Base-by-base conservation (phyloP, 208 protist genomes). In the Crithidia fasciculata region DNA sequence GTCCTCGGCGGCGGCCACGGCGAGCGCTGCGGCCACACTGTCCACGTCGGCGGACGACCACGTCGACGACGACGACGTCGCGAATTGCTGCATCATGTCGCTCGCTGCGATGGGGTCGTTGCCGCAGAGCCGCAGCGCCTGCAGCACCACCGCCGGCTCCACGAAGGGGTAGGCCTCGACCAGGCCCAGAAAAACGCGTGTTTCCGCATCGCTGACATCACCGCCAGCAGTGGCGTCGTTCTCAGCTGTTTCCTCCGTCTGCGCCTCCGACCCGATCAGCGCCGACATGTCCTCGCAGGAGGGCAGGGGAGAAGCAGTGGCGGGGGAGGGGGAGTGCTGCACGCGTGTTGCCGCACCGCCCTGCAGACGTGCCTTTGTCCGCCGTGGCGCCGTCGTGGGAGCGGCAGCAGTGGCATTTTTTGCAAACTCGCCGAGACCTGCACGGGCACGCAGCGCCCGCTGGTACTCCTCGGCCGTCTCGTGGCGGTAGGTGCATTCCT, bases 401-500 rank as follows among this genome's bases (percentile, higher is more conserved):
- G 28, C 28, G 28, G 28, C 28, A 28, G 28, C 28, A 28, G 28
- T 28, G 28, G 28, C 28, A 28, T 28, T 28, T 28, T 28, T 28
- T 28, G 28, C 28, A 28, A 28, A 28, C 28, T 39, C 16, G 66
- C 36, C 2, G 5, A 52, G 53, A 19, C 44, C 61, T 28, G 8
- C 62, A 57, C 62, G 8, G 15, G 16, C 45, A 7, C 44, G 47
- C 54, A 64, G 5, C 28, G 6, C 39, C 40, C 13, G 50, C 60
- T 83, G 40, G 63, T 80, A 87, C 72, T 85, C 84, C 58, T 54
- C 82, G 37, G 82, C 71, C 18, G 74, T 79, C 56, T 93, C 88
- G 61, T 95, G 90, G n/a, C 88, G 84, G 62, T 89, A 91, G 8
- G 15, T 71, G 49, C 90, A 95, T 8, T 65, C 69, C 15, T 66